phyloP scores from a whole-genome alignment of 768 basidiomycete genomes.

The Lentinula raphanica region DNA sequence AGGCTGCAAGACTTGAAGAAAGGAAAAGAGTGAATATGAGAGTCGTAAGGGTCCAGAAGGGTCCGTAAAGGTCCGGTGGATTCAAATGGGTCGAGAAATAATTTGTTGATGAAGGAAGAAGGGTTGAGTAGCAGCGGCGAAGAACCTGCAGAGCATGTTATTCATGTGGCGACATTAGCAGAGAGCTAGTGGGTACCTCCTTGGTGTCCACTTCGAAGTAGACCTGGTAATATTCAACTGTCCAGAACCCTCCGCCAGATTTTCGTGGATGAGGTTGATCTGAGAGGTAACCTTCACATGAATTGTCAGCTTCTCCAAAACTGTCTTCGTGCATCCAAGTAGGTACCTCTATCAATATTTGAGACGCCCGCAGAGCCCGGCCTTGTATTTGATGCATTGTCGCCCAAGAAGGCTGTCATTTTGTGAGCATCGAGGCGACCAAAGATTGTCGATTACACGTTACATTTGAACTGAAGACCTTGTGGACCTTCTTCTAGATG shows the following conservation, averaged over 20 bases:
- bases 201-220: slow-evolving; percentile 88
- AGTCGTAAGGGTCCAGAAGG: slow-evolving; percentile 97
- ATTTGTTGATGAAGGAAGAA: slow-evolving; percentile 65
- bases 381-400: slow-evolving; percentile 25
- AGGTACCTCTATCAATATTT: slow-evolving; percentile 49
- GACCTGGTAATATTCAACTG: slow-evolving; percentile 77
- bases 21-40: slow-evolving; percentile 91
- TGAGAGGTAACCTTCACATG: slow-evolving; percentile 53
- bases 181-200: slow-evolving; percentile 41
- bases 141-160: slow-evolving; percentile 46
- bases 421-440: neutral
- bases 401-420: slow-evolving; percentile 52
- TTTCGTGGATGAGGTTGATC: slow-evolving; percentile 44
- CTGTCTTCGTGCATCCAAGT: neutral
- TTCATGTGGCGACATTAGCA: neutral
- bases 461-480: slow-evolving; percentile 70
- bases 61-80: slow-evolving; percentile 79
- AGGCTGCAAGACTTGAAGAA: slow-evolving; percentile 86
- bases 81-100: slow-evolving; percentile 60
- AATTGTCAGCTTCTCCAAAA: neutral
- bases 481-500: slow-evolving; percentile 63
- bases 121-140: slow-evolving; percentile 68
- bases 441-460: neutral
- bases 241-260: slow-evolving; percentile 63
- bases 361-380: slow-evolving; percentile 32